phyloP scores from a whole-genome alignment of 176 grass and related monocot species.

The Juncus effusus region DNA sequence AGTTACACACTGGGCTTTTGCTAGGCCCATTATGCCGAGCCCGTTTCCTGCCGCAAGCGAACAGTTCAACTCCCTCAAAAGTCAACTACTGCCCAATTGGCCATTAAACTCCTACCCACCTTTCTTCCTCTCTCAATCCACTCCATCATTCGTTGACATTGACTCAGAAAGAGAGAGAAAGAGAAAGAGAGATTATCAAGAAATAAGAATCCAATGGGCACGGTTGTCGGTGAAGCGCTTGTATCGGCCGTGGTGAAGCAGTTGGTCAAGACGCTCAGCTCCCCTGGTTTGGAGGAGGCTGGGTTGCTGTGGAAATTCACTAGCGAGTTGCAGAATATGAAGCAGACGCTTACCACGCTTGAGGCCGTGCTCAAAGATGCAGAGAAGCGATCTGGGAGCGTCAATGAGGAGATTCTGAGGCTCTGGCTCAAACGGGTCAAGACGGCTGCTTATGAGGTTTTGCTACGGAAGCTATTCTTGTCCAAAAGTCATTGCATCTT shows the following conservation, averaged over 20 bases:
- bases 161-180: too few species aligned
- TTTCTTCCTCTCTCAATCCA: too few species aligned
- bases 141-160: too few species aligned
- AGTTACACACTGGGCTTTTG: too few species aligned
- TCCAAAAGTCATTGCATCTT: too few species aligned
- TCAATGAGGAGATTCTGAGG: not conserved
- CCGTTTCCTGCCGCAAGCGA: too few species aligned
- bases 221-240: conserved; percentile 15
- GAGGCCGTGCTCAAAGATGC: conserved; percentile 18
- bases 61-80: too few species aligned
- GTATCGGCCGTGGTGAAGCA: conserved; percentile 23
- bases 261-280: conserved; percentile 11
- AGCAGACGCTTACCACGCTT: conserved; percentile 9
- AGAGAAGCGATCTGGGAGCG: conserved; percentile 11
- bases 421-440: conserved; percentile 30
- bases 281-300: conserved; percentile 1
- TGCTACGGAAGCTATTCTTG: not conserved
- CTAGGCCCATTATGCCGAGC: too few species aligned
- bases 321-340: conserved; percentile 6
- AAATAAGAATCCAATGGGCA: too few species aligned
- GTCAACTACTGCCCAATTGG: too few species aligned
- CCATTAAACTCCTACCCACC: too few species aligned
- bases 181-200: too few species aligned
- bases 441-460: conserved; percentile 27
- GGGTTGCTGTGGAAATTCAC: conserved; percentile 16